phyloP scores from a whole-genome alignment of 1,284 basidiomycete species.

The Boletus mariae region DNA sequence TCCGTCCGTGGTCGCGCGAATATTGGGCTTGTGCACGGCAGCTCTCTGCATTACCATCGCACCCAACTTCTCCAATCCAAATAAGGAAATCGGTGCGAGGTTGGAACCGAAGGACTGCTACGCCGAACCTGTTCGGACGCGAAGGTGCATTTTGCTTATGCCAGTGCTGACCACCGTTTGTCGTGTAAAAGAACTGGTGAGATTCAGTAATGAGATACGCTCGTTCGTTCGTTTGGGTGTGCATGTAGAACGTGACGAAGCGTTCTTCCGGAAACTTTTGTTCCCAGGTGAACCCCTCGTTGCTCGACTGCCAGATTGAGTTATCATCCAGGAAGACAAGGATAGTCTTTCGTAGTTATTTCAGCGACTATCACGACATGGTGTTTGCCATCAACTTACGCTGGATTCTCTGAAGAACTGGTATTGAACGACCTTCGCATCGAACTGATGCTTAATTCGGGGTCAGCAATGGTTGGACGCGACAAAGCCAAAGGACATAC shows the following conservation, averaged over 20 bases:
- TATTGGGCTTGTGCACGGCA: slow-evolving; percentile 78
- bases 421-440: slow-evolving; percentile 67
- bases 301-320: slow-evolving; percentile 88
- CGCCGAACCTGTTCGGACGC: slow-evolving; percentile 77
- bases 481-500: slow-evolving; percentile 33
- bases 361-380: slow-evolving; percentile 6
- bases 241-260: slow-evolving; percentile 85
- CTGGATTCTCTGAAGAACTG: slow-evolving; percentile 80
- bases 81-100: slow-evolving; percentile 84
- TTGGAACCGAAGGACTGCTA: slow-evolving; percentile 84
- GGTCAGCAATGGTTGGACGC: slow-evolving; percentile 10
- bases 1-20: slow-evolving; percentile 72
- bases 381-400: slow-evolving; percentile 36
- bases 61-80: slow-evolving; percentile 81
- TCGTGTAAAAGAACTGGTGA: slow-evolving; percentile 74
- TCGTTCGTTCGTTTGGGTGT: slow-evolving; percentile 73
- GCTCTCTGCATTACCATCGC: slow-evolving; percentile 41
- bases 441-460: slow-evolving; percentile 63
- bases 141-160: slow-evolving; percentile 54
- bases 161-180: slow-evolving; percentile 80
- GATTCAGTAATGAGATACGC: slow-evolving; percentile 86
- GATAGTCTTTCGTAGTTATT: slow-evolving; percentile 55
- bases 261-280: slow-evolving; percentile 57
- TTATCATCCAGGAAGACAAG: slow-evolving; percentile 78
- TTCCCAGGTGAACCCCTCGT: slow-evolving; percentile 92